Evolutionary conservation across 202 grass and related monocot species (phyloP).

Genomic region (Bolboschoenoplectus hybrid): DNA sequence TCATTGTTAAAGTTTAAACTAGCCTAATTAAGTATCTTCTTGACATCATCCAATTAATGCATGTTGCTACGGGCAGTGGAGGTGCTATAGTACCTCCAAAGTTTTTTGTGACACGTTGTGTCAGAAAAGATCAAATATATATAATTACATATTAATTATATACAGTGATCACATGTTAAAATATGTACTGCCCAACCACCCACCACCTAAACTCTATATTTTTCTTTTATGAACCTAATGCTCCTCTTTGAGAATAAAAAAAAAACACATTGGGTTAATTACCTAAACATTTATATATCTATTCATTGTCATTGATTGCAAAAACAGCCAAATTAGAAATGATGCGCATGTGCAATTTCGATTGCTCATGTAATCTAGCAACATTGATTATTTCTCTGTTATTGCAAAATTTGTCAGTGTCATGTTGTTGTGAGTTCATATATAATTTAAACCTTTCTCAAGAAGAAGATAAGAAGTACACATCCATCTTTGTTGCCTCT

Average conservation of each 20-base stretch:
- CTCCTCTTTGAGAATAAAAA: background rate
- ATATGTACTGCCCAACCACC: background rate
- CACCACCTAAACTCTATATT: background rate
- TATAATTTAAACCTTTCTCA: slow-evolving; percentile 3
- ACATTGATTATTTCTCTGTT: background rate
- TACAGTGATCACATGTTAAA: background rate
- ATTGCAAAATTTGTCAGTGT: background rate
- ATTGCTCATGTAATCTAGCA: background rate
- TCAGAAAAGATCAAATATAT: background rate
- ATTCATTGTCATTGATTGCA: background rate
- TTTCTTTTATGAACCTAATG: background rate
- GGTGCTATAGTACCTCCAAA: background rate
- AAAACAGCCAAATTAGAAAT: background rate
- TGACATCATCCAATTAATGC: background rate
- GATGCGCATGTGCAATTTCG: background rate
- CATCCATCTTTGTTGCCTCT: background rate
- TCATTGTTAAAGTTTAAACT: background rate
- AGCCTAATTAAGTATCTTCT: background rate
- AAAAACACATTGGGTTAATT: background rate
- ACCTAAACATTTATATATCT: too few relatives aligned
- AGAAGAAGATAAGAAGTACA: background rate
- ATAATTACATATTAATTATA: background rate
- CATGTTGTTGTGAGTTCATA: background rate
- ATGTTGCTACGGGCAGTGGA: background rate
- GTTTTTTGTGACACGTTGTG: background rate